Percentiles rank a stretch among this genome's conserved stretches.
These are phyloP conservation scores for Rhizopus delemar DNA, from an alignment of 371 early-diverging fungal genomes.

Conservation along the genomic window DNA sequence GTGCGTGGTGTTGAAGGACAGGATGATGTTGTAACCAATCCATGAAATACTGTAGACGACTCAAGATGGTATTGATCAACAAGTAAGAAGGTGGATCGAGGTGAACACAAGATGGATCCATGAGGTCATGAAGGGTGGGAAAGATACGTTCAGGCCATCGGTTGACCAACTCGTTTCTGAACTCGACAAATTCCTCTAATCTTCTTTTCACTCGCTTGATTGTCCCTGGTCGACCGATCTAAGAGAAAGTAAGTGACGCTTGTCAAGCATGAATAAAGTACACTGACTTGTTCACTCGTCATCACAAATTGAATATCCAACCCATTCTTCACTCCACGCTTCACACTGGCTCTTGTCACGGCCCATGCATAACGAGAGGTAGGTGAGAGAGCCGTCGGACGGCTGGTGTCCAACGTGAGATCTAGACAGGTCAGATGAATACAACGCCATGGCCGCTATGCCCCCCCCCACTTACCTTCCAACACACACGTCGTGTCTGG, in stretches of 20 bases:
- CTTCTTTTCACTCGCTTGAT: slow-evolving; percentile 42
- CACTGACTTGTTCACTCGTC: slow-evolving; percentile 45
- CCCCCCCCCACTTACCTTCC: slow-evolving; percentile 31
- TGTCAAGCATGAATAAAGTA: slow-evolving; percentile 6
- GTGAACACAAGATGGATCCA: slow-evolving; percentile 40
- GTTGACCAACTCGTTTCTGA: slow-evolving; percentile 42
- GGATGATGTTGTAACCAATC: slow-evolving; percentile 53
- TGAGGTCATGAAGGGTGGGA: slow-evolving; percentile 47
- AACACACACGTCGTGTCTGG: slow-evolving; percentile 27
- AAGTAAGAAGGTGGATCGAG: slow-evolving; percentile 46
- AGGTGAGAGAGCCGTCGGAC: background rate
- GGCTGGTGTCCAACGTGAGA: background rate
- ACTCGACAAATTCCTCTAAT: slow-evolving; percentile 49
- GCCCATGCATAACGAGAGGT: slow-evolving; percentile 20
- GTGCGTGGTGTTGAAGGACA: slow-evolving; percentile 41
- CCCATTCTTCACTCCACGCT: slow-evolving; percentile 19
- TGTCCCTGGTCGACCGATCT: slow-evolving; percentile 32
- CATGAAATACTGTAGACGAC: slow-evolving; percentile 47
- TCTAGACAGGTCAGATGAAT: background rate
- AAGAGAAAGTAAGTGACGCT: background rate
- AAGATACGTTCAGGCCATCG: slow-evolving; percentile 55
- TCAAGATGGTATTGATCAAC: slow-evolving; percentile 33
- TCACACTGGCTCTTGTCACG: slow-evolving; percentile 36
- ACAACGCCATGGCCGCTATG: background rate
- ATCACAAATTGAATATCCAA: slow-evolving; percentile 39